These are phyloP conservation scores for Ganoderma lucidum DNA, from an alignment of 1,284 basidiomycete species.

Conservation along the genomic window DNA sequence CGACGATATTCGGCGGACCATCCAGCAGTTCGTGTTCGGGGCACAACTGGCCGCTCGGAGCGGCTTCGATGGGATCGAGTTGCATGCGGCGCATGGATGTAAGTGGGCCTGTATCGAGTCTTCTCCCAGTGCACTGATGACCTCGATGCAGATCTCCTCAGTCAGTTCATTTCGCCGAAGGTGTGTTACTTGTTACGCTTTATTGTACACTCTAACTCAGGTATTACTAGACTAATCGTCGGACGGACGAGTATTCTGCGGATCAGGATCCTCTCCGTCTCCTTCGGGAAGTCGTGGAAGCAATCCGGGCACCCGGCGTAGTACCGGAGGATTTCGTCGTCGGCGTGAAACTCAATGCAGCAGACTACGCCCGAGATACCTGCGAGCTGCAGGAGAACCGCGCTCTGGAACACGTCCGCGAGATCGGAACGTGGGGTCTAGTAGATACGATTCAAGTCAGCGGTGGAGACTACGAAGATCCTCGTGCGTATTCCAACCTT, in stretches of 20 bases:
- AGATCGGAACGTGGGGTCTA: constrained; percentile 68
- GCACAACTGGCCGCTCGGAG: constrained; percentile 72
- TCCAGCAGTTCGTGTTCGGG: constrained; percentile 75
- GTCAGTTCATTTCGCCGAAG: constrained; percentile 86
- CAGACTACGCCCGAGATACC: constrained; percentile 72
- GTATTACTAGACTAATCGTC: constrained; percentile 70
- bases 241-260: constrained; percentile 69
- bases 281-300: constrained; percentile 68
- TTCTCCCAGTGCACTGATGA: constrained; percentile 14
- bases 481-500: constrained; percentile 54
- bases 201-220: neutral
- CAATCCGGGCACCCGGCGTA: constrained; percentile 58
- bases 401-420: constrained; percentile 69
- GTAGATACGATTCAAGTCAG: constrained; percentile 90
- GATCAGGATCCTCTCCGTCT: constrained; percentile 62
- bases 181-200: constrained; percentile 47
- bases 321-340: constrained; percentile 74
- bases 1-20: constrained; percentile 67
- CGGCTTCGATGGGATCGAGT: constrained; percentile 90
- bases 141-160: constrained; percentile 70
- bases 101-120: constrained; percentile 40
- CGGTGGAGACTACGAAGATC: constrained; percentile 87
- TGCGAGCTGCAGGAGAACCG: constrained; percentile 47
- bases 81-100: constrained; percentile 94
- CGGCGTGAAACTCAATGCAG: constrained; percentile 89